Percentiles rank a stretch among this genome's conserved stretches.
phyloP scores from a whole-genome alignment of 2,329 filamentous ascomycete genomes.

The Epichloe amarillans region DNA sequence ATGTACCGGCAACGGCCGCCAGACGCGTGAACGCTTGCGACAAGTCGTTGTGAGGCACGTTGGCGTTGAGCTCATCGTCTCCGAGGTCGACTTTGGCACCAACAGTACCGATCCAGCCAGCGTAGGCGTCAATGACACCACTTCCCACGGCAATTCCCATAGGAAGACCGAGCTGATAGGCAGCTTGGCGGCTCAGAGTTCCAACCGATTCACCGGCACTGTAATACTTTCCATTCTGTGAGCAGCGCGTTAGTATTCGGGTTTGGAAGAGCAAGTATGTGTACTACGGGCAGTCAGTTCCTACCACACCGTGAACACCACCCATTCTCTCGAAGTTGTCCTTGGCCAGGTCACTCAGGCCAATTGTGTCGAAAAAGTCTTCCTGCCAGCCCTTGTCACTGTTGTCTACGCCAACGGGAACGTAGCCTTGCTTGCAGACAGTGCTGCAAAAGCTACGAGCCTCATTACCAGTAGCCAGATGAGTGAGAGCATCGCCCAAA shows the following conservation, averaged over 20 bases:
- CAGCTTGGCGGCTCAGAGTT: slow-evolving; percentile 70
- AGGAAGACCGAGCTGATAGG: slow-evolving; percentile 68
- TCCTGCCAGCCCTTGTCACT: slow-evolving; percentile 98
- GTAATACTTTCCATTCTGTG: slow-evolving; percentile 77
- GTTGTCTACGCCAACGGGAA: slow-evolving; percentile 92
- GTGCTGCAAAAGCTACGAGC: slow-evolving; percentile 89
- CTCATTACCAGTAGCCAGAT: slow-evolving; percentile 85
- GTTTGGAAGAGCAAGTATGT: slow-evolving; percentile 4
- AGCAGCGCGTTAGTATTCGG: neutral
- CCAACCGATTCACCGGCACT: slow-evolving; percentile 89
- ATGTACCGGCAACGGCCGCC: slow-evolving; percentile 89
- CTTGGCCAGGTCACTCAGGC: slow-evolving; percentile 68
- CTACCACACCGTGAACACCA: slow-evolving; percentile 82
- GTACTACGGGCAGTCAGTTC: neutral
- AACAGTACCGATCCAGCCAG: slow-evolving; percentile 98
- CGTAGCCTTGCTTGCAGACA: slow-evolving; percentile 93
- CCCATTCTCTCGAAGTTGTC: slow-evolving; percentile 90
- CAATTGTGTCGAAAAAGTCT: slow-evolving; percentile 80
- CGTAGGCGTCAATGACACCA: slow-evolving; percentile 96
- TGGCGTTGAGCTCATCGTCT: slow-evolving; percentile 50
- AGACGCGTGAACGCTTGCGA: slow-evolving; percentile 84
- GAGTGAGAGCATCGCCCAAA: slow-evolving; percentile 80
- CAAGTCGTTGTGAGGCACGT: slow-evolving; percentile 67
- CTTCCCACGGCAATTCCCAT: slow-evolving; percentile 85
- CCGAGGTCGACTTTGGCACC: slow-evolving; percentile 80